Conservation (phyloP, 2,329 filamentous ascomycete genomes). For the Nannizziopsis barbatae region DNA sequence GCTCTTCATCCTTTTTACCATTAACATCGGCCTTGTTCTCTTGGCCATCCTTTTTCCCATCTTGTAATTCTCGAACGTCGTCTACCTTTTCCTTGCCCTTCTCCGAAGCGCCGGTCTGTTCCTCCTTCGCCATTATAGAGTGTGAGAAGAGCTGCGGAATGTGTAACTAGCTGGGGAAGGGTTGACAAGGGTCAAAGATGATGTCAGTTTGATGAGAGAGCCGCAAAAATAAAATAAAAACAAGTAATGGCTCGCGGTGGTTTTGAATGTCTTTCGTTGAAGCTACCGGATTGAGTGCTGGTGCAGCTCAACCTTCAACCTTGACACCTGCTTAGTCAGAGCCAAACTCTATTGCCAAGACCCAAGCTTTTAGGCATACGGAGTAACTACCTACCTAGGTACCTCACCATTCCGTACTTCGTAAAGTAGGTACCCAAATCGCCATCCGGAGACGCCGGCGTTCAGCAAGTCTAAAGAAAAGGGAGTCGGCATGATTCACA, state of each 20-base stretch:
- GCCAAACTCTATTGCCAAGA: not conserved
- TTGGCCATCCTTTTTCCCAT: slow-evolving; percentile 45
- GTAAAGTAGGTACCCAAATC: too few species aligned
- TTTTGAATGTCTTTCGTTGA: slow-evolving; percentile 4
- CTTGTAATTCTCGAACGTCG: slow-evolving; percentile 51
- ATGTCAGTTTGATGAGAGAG: not conserved
- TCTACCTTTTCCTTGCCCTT: slow-evolving; percentile 95
- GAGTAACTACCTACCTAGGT: too few species aligned
- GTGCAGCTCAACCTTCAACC: slow-evolving; percentile 3
- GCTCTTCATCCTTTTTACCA: slow-evolving; percentile 66
- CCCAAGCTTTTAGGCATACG: too few species aligned
- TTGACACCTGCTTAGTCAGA: slow-evolving; percentile 9
- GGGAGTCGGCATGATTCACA: too few species aligned
- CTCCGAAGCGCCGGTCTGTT: slow-evolving; percentile 70
- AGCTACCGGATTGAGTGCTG: slow-evolving; percentile 4
- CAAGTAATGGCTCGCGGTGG: not conserved
- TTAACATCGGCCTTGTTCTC: slow-evolving; percentile 60
- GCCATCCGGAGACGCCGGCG: too few species aligned
- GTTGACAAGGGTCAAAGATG: too few species aligned
- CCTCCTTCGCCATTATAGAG: slow-evolving; percentile 70
- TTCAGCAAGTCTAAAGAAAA: not conserved
- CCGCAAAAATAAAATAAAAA: not conserved
- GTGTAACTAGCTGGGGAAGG: not conserved
- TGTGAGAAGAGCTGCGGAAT: not conserved
- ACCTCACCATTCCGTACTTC: too few species aligned